phyloP scores from a whole-genome alignment of 495 filamentous ascomycete genomes.

The Xylaria curta region DNA sequence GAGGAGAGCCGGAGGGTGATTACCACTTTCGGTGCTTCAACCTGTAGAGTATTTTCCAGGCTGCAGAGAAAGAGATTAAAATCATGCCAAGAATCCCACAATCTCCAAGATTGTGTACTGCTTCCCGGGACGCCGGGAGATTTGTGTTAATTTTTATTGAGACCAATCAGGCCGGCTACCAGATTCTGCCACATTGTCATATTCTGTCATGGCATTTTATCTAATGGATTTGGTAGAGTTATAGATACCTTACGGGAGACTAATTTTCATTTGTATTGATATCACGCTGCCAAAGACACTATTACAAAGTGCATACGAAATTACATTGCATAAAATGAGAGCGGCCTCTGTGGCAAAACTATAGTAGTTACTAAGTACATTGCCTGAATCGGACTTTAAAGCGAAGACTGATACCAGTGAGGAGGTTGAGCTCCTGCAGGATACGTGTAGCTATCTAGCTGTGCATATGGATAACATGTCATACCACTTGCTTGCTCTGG shows the following conservation, averaged over 20 bases:
- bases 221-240: too few relatives aligned
- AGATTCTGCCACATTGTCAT: background rate
- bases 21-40: background rate
- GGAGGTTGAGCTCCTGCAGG: background rate
- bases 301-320: background rate
- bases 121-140: background rate
- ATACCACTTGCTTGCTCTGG: too few relatives aligned
- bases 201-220: background rate
- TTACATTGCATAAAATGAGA: too few relatives aligned
- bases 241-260: background rate
- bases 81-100: background rate
- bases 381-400: background rate
- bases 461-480: too few relatives aligned
- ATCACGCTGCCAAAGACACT: background rate
- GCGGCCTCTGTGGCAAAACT: background rate
- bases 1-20: background rate
- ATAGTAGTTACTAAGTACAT: background rate
- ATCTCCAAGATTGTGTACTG: background rate
- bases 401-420: background rate
- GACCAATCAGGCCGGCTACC: background rate
- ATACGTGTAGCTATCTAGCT: too few relatives aligned
- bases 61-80: background rate
- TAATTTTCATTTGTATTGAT: background rate
- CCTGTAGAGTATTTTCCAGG: background rate
- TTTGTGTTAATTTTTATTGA: background rate